phyloP scores from a whole-genome alignment of 2,329 filamentous ascomycete genomes.

The Cladosporium oxysporum region DNA sequence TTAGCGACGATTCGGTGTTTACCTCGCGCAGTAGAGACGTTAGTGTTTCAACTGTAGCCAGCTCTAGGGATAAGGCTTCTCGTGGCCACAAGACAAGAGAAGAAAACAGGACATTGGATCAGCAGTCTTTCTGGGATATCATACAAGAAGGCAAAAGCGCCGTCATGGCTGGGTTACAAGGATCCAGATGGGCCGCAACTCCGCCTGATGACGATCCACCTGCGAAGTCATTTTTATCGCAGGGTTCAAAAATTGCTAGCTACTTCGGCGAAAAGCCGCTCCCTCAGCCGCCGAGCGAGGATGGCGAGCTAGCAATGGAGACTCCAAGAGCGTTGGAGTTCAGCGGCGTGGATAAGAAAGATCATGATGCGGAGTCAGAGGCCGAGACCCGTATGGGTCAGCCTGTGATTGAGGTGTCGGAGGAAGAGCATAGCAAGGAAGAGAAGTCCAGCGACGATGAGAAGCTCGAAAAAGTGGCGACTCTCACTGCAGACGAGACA shows the following conservation, averaged over 20 bases:
- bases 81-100: slow-evolving; percentile 42
- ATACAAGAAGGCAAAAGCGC: slow-evolving; percentile 42
- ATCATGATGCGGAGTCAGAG: background rate
- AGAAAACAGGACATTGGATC: slow-evolving; percentile 51
- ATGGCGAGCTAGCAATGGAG: slow-evolving; percentile 5
- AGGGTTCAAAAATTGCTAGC: background rate
- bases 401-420: slow-evolving; percentile 8
- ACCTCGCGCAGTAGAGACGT: slow-evolving; percentile 44
- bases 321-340: background rate
- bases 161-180: slow-evolving; percentile 37
- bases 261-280: slow-evolving; percentile 16
- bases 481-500: slow-evolving; percentile 11
- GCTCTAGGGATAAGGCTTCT: slow-evolving; percentile 17
- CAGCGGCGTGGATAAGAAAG: background rate
- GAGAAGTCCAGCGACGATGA: background rate
- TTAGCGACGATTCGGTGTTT: slow-evolving; percentile 73
- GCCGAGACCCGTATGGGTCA: background rate
- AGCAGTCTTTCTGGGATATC: slow-evolving; percentile 52
- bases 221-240: slow-evolving; percentile 15
- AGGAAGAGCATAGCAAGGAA: slow-evolving; percentile 20
- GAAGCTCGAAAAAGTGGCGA: background rate
- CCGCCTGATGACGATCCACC: slow-evolving; percentile 23
- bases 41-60: slow-evolving; percentile 22
- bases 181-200: slow-evolving; percentile 35
- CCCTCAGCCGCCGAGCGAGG: slow-evolving; percentile 12